A percentile compares a stretch with the other conserved stretches of the same genome.
These are phyloP conservation scores for Akanthomyces lecanii DNA, from an alignment of 2,329 filamentous ascomycete species.

Conservation along the genomic window DNA sequence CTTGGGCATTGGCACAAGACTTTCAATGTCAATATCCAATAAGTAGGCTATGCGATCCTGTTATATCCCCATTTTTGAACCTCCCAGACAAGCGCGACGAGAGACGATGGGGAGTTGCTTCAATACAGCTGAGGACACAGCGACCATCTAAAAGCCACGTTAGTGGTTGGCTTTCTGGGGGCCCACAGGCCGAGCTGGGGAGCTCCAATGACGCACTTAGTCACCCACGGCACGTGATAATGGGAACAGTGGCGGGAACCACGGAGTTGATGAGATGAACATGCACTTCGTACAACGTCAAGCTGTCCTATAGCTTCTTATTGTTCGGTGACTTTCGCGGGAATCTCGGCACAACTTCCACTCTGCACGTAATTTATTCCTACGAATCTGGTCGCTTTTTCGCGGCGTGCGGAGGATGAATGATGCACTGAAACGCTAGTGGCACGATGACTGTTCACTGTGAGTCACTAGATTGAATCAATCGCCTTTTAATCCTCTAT, in stretches of 20 bases:
- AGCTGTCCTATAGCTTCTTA: not conserved
- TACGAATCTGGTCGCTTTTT: not conserved
- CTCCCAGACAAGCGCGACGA: not conserved
- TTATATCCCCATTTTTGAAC: constrained; percentile 13
- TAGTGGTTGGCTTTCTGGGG: not conserved
- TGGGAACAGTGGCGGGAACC: not conserved
- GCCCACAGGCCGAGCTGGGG: not conserved
- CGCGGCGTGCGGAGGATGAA: not conserved
- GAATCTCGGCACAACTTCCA: not conserved
- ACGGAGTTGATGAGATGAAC: not conserved
- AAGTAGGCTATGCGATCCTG: not conserved
- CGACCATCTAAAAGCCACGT: constrained; percentile 14
- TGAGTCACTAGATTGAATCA: not conserved
- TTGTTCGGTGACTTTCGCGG: not conserved
- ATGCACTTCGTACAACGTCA: not conserved
- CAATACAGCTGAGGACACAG: constrained; percentile 2
- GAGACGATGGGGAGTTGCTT: not conserved
- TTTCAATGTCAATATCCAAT: constrained; percentile 16
- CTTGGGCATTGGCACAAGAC: constrained; percentile 31
- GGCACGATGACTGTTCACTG: no score
- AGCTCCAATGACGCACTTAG: constrained; percentile 17
- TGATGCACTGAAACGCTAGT: not conserved
- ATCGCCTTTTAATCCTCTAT: not conserved
- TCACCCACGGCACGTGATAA: constrained; percentile 15
- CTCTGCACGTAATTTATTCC: no score